These are phyloP conservation scores for Alternaria sp. DNA, from an alignment of 2,329 filamentous ascomycete genomes.

Conservation along the genomic window DNA sequence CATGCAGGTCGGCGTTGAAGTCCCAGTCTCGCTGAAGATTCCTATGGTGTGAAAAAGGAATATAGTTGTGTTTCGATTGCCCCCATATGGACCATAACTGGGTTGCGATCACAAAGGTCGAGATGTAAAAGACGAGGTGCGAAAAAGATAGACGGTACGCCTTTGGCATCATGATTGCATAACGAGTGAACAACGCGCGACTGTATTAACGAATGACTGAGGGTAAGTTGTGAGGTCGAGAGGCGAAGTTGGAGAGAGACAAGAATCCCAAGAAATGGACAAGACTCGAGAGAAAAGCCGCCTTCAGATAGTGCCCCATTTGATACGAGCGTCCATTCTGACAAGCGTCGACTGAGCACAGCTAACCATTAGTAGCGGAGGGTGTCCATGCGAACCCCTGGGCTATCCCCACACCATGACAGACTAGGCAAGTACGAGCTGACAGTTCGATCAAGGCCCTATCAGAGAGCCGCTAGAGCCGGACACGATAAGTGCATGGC, in stretches of 20 bases:
- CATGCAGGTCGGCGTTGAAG: conserved; percentile 39
- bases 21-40: conserved; percentile 21
- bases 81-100: conserved; percentile 40
- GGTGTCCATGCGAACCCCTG: conserved; percentile 20
- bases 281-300: conserved; percentile 22
- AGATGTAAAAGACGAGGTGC: conserved; percentile 38
- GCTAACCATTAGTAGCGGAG: conserved; percentile 22
- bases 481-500: conserved; percentile 24
- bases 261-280: conserved; percentile 25
- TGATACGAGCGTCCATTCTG: conserved; percentile 17
- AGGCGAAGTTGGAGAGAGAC: conserved; percentile 12
- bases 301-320: conserved; percentile 10
- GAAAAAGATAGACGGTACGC: conserved; percentile 34
- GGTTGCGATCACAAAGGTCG: conserved; percentile 36
- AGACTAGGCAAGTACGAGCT: conserved; percentile 19
- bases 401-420: conserved; percentile 20
- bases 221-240: conserved; percentile 9
- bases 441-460: conserved; percentile 9
- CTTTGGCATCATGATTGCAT: conserved; percentile 43
- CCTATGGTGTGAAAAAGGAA: conserved; percentile 9
- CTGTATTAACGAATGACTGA: conserved; percentile 4
- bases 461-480: conserved; percentile 13
- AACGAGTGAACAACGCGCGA: conserved; percentile 23
- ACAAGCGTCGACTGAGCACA: conserved; percentile 21
- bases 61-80: conserved; percentile 26